Evolutionary conservation across 176 grass and related monocot genomes (phyloP).

Genomic region (Alopecurus myosuroides): DNA sequence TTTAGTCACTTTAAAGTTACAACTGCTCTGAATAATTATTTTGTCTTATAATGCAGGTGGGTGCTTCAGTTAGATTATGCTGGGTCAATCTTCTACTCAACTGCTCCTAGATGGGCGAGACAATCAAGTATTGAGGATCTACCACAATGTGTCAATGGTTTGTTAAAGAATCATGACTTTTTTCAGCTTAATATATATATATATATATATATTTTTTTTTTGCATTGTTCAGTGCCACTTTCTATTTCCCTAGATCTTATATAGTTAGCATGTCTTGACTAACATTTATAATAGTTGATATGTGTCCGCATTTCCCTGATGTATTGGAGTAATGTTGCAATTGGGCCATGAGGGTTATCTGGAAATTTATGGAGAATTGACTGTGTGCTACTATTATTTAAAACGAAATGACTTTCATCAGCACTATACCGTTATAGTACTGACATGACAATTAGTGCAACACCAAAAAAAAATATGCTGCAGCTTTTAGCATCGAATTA

Average conservation of each 20-base stretch:
- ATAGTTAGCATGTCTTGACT: not conserved
- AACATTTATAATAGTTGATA: conserved; percentile 7
- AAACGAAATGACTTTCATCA: not conserved
- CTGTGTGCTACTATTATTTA: not conserved
- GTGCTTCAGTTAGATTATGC: conserved; percentile 84
- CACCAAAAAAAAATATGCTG: not conserved
- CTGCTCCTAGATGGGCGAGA: conserved; percentile 75
- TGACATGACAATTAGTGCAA: not conserved
- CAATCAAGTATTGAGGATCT: conserved; percentile 28
- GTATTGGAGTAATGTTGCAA: not conserved
- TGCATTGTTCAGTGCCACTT: not conserved
- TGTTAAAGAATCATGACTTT: conserved; percentile 11
- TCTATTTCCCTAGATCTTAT: not conserved
- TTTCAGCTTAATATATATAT: not conserved
- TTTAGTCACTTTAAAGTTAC: not conserved
- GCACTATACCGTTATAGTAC: not conserved
- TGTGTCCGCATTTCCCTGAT: not conserved
- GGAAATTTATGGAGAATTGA: not conserved
- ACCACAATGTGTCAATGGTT: conserved; percentile 23
- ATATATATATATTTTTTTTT: no score
- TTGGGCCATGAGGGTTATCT: not conserved
- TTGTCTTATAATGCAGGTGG: conserved; percentile 58
- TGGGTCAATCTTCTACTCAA: conserved; percentile 81
- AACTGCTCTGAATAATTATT: not conserved
- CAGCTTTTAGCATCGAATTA: not conserved